Conservation (phyloP, 2,329 filamentous ascomycete genomes). For the Claviceps humidiphila region DNA sequence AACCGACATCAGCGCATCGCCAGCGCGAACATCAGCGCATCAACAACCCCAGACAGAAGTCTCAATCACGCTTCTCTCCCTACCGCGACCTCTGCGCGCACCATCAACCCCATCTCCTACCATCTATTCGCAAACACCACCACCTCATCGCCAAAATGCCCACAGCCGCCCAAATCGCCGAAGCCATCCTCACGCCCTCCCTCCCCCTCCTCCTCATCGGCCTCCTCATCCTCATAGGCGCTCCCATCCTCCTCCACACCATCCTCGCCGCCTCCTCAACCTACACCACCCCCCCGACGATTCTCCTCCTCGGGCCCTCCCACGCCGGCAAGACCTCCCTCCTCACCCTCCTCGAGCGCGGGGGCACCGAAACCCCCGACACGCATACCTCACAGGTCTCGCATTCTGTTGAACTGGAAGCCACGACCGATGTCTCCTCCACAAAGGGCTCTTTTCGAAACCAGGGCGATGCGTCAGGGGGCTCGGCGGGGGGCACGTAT, state of each 20-base stretch:
- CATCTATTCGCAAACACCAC: too few species aligned
- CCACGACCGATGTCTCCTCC: constrained; percentile 29
- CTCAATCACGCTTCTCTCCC: too few species aligned
- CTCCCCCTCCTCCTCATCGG: constrained; percentile 52
- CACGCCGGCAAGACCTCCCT: constrained; percentile 81
- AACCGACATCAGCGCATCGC: too few species aligned
- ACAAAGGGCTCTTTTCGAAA: constrained; percentile 35
- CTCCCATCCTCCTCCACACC: constrained; percentile 67
- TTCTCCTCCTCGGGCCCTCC: constrained; percentile 70
- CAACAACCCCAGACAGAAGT: too few species aligned
- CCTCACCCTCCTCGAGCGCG: constrained; percentile 53
- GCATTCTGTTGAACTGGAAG: constrained; percentile 41
- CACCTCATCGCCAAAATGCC: constrained; percentile 18
- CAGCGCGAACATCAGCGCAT: too few species aligned
- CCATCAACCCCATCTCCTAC: too few species aligned
- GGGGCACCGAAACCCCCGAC: constrained; percentile 29
- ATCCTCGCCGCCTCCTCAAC: constrained; percentile 54
- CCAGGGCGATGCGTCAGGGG: constrained; percentile 35
- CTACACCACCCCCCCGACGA: constrained; percentile 56
- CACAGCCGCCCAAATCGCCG: constrained; percentile 27
- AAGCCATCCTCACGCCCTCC: constrained; percentile 47
- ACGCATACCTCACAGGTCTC: constrained; percentile 44
- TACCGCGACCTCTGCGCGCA: too few species aligned
- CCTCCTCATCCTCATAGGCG: constrained; percentile 52
- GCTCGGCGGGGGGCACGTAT: constrained; percentile 29